phyloP scores from a whole-genome alignment of 768 basidiomycete species.

The Coprinellus micaceus region DNA sequence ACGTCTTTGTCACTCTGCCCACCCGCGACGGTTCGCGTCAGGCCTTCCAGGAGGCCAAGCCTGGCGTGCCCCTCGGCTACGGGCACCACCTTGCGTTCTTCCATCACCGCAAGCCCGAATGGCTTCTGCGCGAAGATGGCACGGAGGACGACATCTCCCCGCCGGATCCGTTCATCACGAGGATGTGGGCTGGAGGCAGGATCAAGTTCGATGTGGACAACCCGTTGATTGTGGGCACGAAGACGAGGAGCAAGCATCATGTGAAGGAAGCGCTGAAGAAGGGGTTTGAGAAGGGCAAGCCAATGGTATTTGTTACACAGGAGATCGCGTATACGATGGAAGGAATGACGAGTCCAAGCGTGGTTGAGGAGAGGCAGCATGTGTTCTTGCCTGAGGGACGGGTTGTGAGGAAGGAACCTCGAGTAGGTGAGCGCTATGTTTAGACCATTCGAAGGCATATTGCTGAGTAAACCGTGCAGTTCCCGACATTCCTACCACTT shows the following conservation, averaged over 20 bases:
- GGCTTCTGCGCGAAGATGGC: slow-evolving; percentile 57
- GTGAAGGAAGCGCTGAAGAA: slow-evolving; percentile 58
- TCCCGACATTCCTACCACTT: slow-evolving; percentile 41
- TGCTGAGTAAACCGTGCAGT: slow-evolving; percentile 32
- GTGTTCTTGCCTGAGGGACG: slow-evolving; percentile 45
- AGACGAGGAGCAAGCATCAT: slow-evolving; percentile 43
- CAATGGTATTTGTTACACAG: slow-evolving; percentile 77
- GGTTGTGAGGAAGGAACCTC: slow-evolving; percentile 11
- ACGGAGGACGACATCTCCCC: slow-evolving; percentile 72
- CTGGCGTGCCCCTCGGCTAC: slow-evolving; percentile 43
- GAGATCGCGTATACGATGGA: slow-evolving; percentile 47
- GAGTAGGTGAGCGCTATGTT: background rate
- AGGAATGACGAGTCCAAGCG: slow-evolving; percentile 41
- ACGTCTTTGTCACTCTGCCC: slow-evolving; percentile 67
- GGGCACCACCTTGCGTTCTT: slow-evolving; percentile 78
- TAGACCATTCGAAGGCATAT: no score
- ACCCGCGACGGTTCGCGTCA: slow-evolving; percentile 59
- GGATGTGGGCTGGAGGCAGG: slow-evolving; percentile 81
- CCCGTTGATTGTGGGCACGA: slow-evolving; percentile 52
- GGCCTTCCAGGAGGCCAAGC: slow-evolving; percentile 39
- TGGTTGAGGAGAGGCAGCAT: slow-evolving; percentile 64
- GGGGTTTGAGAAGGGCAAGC: slow-evolving; percentile 56
- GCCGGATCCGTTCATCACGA: slow-evolving; percentile 64
- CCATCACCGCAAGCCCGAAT: slow-evolving; percentile 60
- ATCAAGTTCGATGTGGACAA: slow-evolving; percentile 54